Evolutionary conservation across 768 basidiomycete genomes (phyloP).

Genomic region (Termitomyces sp.): DNA sequence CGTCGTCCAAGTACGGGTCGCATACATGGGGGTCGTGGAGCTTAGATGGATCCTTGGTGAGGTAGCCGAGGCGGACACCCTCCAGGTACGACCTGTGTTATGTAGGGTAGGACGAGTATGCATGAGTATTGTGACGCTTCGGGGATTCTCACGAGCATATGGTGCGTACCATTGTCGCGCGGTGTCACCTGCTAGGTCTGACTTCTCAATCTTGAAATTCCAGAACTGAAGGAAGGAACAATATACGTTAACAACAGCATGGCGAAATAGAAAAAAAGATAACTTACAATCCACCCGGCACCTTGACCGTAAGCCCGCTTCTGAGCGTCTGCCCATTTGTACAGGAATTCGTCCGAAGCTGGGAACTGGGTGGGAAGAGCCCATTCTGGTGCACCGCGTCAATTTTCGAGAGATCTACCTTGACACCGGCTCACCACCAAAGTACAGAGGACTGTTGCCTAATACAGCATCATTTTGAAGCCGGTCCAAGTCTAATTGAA

Average conservation of each 20-base stretch:
- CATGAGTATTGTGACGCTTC: background rate
- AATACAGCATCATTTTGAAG: constrained; percentile 35
- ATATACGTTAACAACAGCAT: background rate
- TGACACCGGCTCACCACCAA: constrained; percentile 31
- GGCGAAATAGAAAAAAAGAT: background rate
- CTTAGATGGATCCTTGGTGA: constrained; percentile 61
- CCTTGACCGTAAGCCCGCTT: constrained; percentile 61
- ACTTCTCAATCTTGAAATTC: constrained; percentile 74
- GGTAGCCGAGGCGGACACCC: constrained; percentile 54
- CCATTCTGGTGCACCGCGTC: constrained; percentile 33
- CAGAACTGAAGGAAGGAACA: constrained; percentile 39
- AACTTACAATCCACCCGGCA: constrained; percentile 66
- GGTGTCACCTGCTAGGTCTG: constrained; percentile 45
- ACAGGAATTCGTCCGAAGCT: constrained; percentile 60
- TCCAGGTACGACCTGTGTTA: constrained; percentile 67
- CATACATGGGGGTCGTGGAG: constrained; percentile 64
- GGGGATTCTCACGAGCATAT: background rate
- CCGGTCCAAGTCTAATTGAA: constrained; percentile 53
- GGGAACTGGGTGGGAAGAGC: constrained; percentile 61
- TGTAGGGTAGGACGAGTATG: background rate
- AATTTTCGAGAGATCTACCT: background rate
- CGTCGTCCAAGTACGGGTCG: constrained; percentile 39
- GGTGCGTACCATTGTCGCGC: constrained; percentile 61
- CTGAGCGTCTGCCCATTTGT: constrained; percentile 75
- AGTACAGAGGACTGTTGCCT: constrained; percentile 40